These are phyloP conservation scores for Coemansia sp. DNA, from an alignment of 192 early-diverging fungal species.

Conservation along the genomic window DNA sequence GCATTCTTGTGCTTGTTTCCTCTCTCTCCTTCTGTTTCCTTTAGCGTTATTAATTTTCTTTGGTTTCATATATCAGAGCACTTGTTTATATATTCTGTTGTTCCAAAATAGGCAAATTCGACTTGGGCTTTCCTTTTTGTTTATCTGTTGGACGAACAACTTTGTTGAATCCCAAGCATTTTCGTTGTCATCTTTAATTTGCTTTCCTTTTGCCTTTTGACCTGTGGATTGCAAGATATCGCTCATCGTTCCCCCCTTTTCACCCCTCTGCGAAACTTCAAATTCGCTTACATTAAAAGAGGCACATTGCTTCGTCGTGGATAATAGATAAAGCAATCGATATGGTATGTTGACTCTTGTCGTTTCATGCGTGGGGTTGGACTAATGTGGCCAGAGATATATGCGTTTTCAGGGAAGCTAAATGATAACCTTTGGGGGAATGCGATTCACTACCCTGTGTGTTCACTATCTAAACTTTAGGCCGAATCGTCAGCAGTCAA, in stretches of 20 bases:
- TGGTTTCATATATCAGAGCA: neutral
- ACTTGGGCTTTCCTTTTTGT: neutral
- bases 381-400: neutral
- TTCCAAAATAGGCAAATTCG: neutral
- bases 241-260: too few species aligned
- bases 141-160: neutral
- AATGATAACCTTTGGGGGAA: neutral
- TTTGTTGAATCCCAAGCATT: neutral
- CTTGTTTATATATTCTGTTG: constrained; percentile 5
- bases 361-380: neutral
- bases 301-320: neutral
- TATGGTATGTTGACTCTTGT: constrained; percentile 5
- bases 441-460: neutral
- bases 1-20: neutral
- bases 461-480: constrained; percentile 13
- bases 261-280: too few species aligned
- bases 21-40: neutral
- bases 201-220: neutral
- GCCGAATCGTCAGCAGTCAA: constrained; percentile 52
- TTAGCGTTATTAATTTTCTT: constrained; percentile 7
- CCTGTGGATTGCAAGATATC: neutral
- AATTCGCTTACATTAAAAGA: neutral
- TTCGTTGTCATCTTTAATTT: neutral
- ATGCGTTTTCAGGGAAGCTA: neutral
- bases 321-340: constrained; percentile 12